Percentiles rank a stretch among this genome's conserved stretches.
These are phyloP conservation scores for Vaccinium macrocarpon DNA, from an alignment of 148 eudicot species.

Conservation along the genomic window DNA sequence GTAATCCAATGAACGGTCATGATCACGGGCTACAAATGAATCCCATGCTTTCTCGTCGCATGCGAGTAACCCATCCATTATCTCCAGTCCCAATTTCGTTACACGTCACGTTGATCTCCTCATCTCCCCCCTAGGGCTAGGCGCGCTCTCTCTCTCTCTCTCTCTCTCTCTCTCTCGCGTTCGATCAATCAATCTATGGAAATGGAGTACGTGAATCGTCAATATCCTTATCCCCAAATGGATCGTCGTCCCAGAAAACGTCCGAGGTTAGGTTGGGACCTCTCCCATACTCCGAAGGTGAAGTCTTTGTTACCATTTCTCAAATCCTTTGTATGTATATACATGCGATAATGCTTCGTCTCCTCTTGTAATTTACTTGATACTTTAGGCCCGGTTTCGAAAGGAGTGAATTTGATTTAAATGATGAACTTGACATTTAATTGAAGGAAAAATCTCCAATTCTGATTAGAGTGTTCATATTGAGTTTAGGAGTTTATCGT, in stretches of 20 bases:
- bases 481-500: neutral
- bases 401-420: neutral
- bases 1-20: neutral
- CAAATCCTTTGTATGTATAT: neutral
- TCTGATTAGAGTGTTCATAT: neutral
- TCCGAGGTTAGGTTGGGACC: slow-evolving; percentile 51
- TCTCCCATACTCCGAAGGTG: slow-evolving; percentile 52
- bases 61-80: neutral
- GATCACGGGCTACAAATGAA: neutral
- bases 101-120: neutral
- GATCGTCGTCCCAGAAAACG: slow-evolving; percentile 71
- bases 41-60: neutral
- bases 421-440: neutral
- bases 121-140: slow-evolving; percentile 7
- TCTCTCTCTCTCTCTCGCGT: neutral
- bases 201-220: slow-evolving; percentile 44
- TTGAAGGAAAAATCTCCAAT: neutral
- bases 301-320: slow-evolving; percentile 8
- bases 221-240: slow-evolving; percentile 40
- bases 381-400: neutral
- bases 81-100: neutral
- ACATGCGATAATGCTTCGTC: neutral
- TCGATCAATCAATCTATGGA: slow-evolving; percentile 15
- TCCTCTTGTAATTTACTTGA: neutral
- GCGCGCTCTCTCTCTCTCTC: slow-evolving; percentile 15